Conservation (phyloP, 768 basidiomycete species). For the Mycena rosella region DNA sequence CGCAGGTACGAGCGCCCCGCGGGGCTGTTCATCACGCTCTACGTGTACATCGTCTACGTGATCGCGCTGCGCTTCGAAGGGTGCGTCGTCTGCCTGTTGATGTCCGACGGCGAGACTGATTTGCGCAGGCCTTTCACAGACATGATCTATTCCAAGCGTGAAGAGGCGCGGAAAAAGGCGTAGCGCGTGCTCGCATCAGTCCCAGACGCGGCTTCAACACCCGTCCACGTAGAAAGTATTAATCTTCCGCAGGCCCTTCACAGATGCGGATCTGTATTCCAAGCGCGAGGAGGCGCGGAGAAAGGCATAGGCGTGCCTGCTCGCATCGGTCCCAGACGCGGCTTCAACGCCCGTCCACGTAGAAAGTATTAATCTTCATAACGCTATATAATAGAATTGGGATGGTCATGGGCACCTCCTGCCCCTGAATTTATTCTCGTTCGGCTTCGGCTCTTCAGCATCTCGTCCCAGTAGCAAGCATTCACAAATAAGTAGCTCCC, state of each 20-base stretch:
- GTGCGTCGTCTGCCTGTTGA: constrained; percentile 59
- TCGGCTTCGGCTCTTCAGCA: no score
- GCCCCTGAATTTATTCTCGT: no score
- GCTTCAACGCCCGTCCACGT: constrained; percentile 43
- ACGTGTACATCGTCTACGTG: constrained; percentile 87
- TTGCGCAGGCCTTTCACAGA: constrained; percentile 77
- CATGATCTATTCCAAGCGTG: constrained; percentile 81
- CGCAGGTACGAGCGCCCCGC: constrained; percentile 87
- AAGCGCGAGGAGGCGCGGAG: constrained; percentile 58
- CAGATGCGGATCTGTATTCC: constrained; percentile 85
- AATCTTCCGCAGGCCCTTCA: constrained; percentile 72
- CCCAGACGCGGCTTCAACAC: constrained; percentile 40
- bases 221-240: constrained; percentile 15
- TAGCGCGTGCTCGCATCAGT: constrained; percentile 14
- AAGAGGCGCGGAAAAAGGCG: constrained; percentile 47
- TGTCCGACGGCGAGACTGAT: constrained; percentile 7
- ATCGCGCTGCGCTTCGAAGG: constrained; percentile 92
- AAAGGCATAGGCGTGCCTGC: constrained; percentile 36
- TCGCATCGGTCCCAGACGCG: not conserved
- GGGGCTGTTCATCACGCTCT: constrained; percentile 82
- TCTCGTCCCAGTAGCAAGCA: no score
- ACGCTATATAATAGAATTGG: no score
- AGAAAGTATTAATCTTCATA: not conserved
- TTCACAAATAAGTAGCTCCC: no score
- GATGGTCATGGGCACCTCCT: no score